Evolutionary conservation across 1,139 yeast species (phyloP), one percentile per base, ranked within the genome.

Genomic region (Cylindricascospora bacillispora): DNA sequence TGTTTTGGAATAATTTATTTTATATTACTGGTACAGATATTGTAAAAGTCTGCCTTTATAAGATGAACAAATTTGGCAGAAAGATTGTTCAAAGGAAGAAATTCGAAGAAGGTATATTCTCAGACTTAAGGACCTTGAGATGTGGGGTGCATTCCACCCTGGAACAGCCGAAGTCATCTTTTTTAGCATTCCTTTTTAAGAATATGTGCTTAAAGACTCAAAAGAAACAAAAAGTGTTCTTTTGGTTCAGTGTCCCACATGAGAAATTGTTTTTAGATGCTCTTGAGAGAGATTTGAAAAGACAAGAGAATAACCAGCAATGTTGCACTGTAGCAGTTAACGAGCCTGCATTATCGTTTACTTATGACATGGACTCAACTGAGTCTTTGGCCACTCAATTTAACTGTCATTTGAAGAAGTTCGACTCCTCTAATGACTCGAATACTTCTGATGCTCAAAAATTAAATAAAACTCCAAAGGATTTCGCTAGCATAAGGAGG

Each of bases 1-100:
- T 89, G 2, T 79, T 67, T 45, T 89, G 97, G 97, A 81, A 83
- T 45, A 81, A 82, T 49, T 63, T 86, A 13, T 89, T 80, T 52
- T 85, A 81, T 55, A 70, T 89, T 30, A 86, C 97, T 1, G 98
- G 98, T 5, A 89, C 97, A 0, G 98, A 89, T 60, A 86, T 89
- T 35, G 95, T 89, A 25, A 71, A 95, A 35, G 81, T 94, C 52
- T 73, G 92, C 31, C 80, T 86, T 15, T 89, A 81, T 55, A 73
- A 92, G 42, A 81, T 89, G 60, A 78, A 78, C 45, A 89, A 85
- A 44, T 82, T 89, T 59, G 98, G 98, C 3, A 63, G 97, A 35
- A 71, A 71, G 40, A 76, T 89, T 27, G 56, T 72, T 22, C 95
- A 89, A 54, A 65, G 93, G 41, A 86, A 89, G 57, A 89, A 89